Base-by-base conservation (phyloP, 345 rosid species). In the Iberis pinnata region DNA sequence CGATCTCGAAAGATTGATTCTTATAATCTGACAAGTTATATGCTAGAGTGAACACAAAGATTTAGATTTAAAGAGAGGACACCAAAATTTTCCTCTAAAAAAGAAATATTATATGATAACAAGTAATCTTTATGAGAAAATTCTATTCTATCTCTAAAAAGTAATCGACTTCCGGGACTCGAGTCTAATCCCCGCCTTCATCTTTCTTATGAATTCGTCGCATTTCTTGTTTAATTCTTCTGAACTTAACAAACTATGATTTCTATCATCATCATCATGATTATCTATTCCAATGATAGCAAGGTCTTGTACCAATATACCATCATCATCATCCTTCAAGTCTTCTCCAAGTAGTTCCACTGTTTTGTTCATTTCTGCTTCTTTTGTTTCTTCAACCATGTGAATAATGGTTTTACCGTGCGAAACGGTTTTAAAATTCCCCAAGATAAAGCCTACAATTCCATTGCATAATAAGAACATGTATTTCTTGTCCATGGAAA, bases 401-500 rank as follows among this genome's bases (percentile, higher is more conserved):
- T 9, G n/a, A n/a, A n/a, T 19, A 38, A 1, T 17, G 35, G 20
- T 12, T 42, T 62, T 64, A 12, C 41, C 62, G 18, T 32, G 22
- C 47, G 24, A 4, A 35, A 7, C 22, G 41, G 49, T 53, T 40
- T 60, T 69, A 42, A 72, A 45, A 61, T 49, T 77, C 55, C 65
- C 73, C 29, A 68, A 22, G 6, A 84, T 43, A 13, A 84, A 20
- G 40, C 72, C 77, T 5, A 88, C 70, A 17, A 88, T 82, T 9
- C 86, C 95, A 61, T 82, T 88, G 69, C 81, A 78, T 9, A 84
- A 68, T 29, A 84, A 70, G 72, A 88, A 88, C 74, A 80, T 73
- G 73, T 65, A 75, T 52, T 57, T 80, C 81, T 80, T 82, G 70
- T 69, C 73, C 18, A 75, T 60, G 37, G 62, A 65, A 41, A 50